Base-by-base conservation (phyloP, 805 yeast genomes). In the Candida sanyiensis region DNA sequence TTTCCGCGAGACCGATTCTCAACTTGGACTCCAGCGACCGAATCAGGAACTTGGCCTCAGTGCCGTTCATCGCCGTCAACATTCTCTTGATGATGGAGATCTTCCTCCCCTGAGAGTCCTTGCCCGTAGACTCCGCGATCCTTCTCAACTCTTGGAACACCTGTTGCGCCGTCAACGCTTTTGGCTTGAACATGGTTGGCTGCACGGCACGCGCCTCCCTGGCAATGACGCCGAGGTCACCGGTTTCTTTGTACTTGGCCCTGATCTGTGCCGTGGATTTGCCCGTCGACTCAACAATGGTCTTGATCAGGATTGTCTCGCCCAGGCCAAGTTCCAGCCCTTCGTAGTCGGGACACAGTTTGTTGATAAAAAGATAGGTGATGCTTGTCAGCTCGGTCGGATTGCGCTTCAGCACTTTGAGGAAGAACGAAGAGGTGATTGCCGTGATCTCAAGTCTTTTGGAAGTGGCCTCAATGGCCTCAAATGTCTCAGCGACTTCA, bases 301-400 rank as follows among this genome's bases (percentile, higher is more conserved):
- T 93, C 54, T 89, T 93, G 52, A 89, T 77, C 20, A 93, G 64
- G 9, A 93, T 57, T 3, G 94, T 79, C 59, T 93, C 98, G 13
- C 98, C 98, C 3, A 93, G 69, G 0, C 98, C 98, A 19, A 93
- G 67, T 55, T 93, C 98, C 41, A 90, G 64, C 22, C 94, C 97
- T 56, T 87, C 96, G 56, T 93, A 93, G 58, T 93, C 98, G 0
- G 98, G 98, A 0, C 97, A 96, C 8, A 89, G 64, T 44, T 90
- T 67, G 57, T 90, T 90, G 56, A 90, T 88, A 62, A 84, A 83
- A 13, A 93, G 69, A 51, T 90, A 93, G 1, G 89, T 83, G 2
- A 86, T 78, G 39, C 75, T 77, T 6, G 85, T 70, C 38, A 93
- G 62, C 32, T 72, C 75, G 4, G 58, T 47, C 3, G 79, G 75